phyloP scores from a whole-genome alignment of 345 rosid genomes.

The Melaleuca quinquenervia region DNA sequence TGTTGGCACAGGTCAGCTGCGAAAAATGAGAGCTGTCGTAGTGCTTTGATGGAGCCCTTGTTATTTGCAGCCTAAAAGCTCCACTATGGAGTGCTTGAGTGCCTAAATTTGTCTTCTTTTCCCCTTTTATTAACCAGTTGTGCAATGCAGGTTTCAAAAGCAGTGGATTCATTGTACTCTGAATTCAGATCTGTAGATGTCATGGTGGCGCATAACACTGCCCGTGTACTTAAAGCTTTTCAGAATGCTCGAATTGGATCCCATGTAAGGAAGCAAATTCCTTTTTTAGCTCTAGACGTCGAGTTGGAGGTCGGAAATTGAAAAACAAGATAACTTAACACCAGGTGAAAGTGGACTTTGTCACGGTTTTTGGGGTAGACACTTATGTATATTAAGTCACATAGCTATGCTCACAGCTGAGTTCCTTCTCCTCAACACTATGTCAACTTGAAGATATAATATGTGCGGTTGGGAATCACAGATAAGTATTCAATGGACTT shows the following conservation, averaged over 20 bases:
- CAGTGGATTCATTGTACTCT: constrained; percentile 49
- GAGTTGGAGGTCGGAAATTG: background rate
- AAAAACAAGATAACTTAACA: background rate
- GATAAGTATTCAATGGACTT: background rate
- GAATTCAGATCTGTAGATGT: constrained; percentile 57
- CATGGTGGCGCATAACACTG: constrained; percentile 49
- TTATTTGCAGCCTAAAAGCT: background rate
- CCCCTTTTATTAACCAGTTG: background rate
- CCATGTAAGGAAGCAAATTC: constrained; percentile 25
- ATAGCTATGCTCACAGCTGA: background rate
- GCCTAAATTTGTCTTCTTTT: background rate
- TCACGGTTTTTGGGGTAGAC: background rate
- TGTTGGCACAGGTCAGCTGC: background rate
- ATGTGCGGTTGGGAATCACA: background rate
- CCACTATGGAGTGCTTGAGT: background rate
- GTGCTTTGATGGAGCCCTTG: background rate
- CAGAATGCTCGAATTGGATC: constrained; percentile 44
- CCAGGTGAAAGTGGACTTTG: background rate
- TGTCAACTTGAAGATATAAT: background rate
- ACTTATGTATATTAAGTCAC: background rate
- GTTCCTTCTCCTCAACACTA: background rate
- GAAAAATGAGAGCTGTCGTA: background rate
- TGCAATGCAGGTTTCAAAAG: constrained; percentile 44
- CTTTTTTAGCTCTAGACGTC: background rate
- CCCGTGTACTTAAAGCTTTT: constrained; percentile 55